Conservation (phyloP, 805 yeast genomes). For the Yarrowia yakushimensis region DNA sequence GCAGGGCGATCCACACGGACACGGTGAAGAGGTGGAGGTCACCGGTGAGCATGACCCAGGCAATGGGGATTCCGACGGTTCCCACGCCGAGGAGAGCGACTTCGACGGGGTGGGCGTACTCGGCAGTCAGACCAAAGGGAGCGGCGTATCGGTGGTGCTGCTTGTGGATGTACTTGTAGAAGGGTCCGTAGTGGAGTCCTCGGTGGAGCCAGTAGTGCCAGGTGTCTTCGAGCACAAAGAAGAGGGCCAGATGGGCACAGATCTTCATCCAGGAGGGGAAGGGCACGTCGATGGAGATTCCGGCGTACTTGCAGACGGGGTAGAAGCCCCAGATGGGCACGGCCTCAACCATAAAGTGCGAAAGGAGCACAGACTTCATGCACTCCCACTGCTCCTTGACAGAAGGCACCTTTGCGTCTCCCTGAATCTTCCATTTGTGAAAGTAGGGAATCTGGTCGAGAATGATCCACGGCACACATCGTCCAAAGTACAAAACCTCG, state of each 20-base stretch:
- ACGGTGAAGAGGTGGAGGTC: conserved; percentile 86
- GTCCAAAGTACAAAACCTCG: conserved; percentile 85
- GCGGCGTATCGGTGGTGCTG: conserved; percentile 98
- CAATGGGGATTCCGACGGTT: conserved; percentile 90
- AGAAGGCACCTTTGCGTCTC: conserved; percentile 71
- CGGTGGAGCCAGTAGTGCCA: conserved; percentile 99
- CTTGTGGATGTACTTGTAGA: conserved; percentile 91
- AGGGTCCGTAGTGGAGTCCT: conserved; percentile 78
- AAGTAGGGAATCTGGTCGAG: conserved; percentile 83
- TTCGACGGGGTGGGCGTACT: conserved; percentile 95
- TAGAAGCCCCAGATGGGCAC: conserved; percentile 97
- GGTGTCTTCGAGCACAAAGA: conserved; percentile 83
- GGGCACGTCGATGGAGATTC: conserved; percentile 76
- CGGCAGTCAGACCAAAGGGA: conserved; percentile 96
- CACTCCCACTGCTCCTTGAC: conserved; percentile 90
- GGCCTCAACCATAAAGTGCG: conserved; percentile 91
- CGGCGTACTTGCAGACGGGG: conserved; percentile 78
- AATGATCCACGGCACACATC: conserved; percentile 89
- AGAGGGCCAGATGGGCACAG: conserved; percentile 62
- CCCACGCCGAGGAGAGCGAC: conserved; percentile 89
- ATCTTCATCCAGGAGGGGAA: conserved; percentile 68
- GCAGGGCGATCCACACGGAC: conserved; percentile 77
- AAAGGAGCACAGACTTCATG: conserved; percentile 72
- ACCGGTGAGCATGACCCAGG: conserved; percentile 72
- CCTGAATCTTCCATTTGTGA: conserved; percentile 80